Conservation (phyloP, 2,329 filamentous ascomycete genomes). For the Sclerotinia subarctica region DNA sequence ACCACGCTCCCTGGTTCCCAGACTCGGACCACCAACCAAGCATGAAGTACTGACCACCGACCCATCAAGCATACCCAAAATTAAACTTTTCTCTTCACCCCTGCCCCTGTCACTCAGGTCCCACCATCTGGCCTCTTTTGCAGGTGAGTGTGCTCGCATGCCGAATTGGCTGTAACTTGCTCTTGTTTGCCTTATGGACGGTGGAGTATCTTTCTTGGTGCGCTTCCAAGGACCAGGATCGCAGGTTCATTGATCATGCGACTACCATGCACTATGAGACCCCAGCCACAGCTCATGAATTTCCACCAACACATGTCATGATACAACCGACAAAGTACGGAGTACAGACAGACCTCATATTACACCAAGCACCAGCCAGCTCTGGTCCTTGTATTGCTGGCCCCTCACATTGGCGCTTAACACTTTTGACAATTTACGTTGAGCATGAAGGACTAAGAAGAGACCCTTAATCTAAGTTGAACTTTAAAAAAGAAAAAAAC, state of each 20-base stretch:
- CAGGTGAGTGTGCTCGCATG: not conserved
- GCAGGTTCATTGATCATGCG: constrained; percentile 17
- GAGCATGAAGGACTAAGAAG: not conserved
- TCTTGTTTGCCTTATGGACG: constrained; percentile 15
- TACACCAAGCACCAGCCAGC: not conserved
- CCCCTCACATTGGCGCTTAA: not conserved
- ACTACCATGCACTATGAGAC: constrained; percentile 6
- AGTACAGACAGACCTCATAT: not conserved
- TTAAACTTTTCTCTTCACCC: not conserved
- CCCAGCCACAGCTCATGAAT: not conserved
- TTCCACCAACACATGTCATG: not conserved
- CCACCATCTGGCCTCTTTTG: constrained; percentile 1
- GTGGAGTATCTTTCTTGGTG: constrained; percentile 2
- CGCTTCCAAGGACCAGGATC: constrained; percentile 17
- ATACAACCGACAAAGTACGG: not conserved
- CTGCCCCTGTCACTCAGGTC: not conserved
- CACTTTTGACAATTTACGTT: not conserved
- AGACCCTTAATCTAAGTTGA: constrained; percentile 8
- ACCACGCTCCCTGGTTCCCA: not conserved
- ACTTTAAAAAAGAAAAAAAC: not conserved
- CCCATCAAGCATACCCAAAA: not conserved
- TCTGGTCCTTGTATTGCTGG: not conserved
- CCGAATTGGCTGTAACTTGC: constrained; percentile 8
- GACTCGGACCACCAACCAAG: not conserved
- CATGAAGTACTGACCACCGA: not conserved